Conservation (phyloP, 2,329 filamentous ascomycete species). For the Epichloe sibirici region DNA sequence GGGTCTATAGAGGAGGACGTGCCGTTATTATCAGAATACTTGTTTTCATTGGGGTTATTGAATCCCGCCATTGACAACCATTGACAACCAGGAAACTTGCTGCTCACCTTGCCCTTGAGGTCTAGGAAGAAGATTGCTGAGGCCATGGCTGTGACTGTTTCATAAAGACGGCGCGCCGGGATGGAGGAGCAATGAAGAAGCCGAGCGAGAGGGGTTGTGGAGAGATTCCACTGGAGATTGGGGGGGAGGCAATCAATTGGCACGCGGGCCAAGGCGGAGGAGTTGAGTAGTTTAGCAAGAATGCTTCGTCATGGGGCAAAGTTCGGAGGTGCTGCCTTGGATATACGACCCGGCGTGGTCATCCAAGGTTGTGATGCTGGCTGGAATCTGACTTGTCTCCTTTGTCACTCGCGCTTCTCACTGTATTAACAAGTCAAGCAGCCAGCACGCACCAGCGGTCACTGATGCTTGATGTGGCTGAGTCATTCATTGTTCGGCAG, state of each 20-base stretch:
- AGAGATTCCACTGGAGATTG: background rate
- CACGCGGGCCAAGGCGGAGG: constrained; percentile 12
- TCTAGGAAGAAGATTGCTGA: constrained; percentile 98
- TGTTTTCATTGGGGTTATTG: background rate
- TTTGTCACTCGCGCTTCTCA: background rate
- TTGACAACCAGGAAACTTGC: background rate
- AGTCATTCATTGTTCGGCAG: constrained; percentile 8
- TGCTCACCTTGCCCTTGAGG: constrained; percentile 89
- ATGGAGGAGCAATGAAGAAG: background rate
- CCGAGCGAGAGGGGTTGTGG: background rate
- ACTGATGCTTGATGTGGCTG: background rate
- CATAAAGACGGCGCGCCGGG: background rate
- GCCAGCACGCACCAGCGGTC: background rate
- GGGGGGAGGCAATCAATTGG: constrained; percentile 13
- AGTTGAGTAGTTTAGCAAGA: background rate
- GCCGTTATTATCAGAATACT: background rate
- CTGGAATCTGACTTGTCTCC: background rate
- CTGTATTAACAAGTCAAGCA: background rate
- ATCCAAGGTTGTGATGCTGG: background rate
- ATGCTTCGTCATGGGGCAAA: constrained; percentile 1
- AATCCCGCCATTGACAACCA: background rate
- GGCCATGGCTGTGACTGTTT: constrained; percentile 52
- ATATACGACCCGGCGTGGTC: background rate
- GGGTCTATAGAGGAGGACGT: constrained; percentile 52
- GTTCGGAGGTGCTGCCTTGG: background rate